Percentiles rank a stretch among this genome's conserved stretches.
Conservation (phyloP, 1,139 yeast genomes). For the Saccharomyces hybrid region DNA sequence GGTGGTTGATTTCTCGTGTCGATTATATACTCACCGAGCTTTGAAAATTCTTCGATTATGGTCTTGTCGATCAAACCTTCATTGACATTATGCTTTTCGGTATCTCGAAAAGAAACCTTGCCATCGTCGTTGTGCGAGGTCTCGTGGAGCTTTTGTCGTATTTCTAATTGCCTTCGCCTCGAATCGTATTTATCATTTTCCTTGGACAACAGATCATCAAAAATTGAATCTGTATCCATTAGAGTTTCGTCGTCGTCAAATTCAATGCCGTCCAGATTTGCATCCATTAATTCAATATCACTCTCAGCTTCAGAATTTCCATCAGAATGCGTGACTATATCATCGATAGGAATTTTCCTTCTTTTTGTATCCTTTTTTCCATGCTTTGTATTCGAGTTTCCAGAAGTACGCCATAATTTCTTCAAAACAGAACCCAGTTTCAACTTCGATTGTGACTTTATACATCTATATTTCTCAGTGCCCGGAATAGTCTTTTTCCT, state of each 20-base stretch:
- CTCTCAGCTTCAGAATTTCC: background rate
- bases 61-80: constrained; percentile 13
- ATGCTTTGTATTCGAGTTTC: background rate
- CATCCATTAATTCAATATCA: background rate
- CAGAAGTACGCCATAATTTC: background rate
- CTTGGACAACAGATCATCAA: constrained; percentile 23
- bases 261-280: background rate
- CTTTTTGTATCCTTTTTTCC: background rate
- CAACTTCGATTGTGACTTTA: background rate
- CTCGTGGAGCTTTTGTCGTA: background rate
- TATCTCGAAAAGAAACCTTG: background rate
- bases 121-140: background rate
- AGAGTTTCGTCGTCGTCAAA: constrained; percentile 10
- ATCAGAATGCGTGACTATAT: background rate
- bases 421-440: background rate
- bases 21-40: constrained; percentile 14
- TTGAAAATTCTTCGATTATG: constrained; percentile 17
- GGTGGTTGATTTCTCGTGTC: constrained; percentile 13
- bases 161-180: background rate
- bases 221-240: constrained; percentile 25
- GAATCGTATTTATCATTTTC: constrained; percentile 9
- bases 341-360: background rate
- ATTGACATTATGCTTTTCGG: background rate
- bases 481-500: background rate
- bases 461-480: background rate